Percentiles rank a stretch among this genome's conserved stretches.
Evolutionary conservation across 352 stramenopile genomes (phyloP).

Genomic region (Phytophthora foliorum): DNA sequence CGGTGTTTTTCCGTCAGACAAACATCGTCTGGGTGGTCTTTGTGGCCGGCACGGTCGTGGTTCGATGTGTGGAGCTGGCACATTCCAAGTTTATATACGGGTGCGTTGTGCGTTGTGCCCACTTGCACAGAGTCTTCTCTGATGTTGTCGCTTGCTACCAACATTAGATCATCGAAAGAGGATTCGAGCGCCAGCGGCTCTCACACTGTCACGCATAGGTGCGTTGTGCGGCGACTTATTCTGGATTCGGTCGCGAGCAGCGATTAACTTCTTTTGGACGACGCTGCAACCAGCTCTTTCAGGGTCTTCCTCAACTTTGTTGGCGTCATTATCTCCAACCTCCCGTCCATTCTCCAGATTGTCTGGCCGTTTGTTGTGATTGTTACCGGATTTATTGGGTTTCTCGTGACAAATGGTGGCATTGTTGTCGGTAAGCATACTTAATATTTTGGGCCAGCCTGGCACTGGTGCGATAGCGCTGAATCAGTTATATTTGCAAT

Average conservation of each 20-base stretch:
- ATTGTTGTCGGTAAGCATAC: slow-evolving; percentile 78
- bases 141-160: neutral
- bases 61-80: slow-evolving; percentile 73
- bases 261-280: slow-evolving; percentile 5
- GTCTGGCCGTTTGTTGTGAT: slow-evolving; percentile 80
- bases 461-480: neutral
- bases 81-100: slow-evolving; percentile 80
- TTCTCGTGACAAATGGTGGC: slow-evolving; percentile 80
- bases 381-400: slow-evolving; percentile 60
- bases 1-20: slow-evolving; percentile 91
- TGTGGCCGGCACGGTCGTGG: slow-evolving; percentile 76
- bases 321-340: slow-evolving; percentile 57
- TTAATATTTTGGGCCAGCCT: too few relatives aligned
- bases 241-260: neutral
- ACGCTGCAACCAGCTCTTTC: slow-evolving; percentile 31
- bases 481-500: neutral
- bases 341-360: slow-evolving; percentile 59
- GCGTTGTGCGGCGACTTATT: neutral
- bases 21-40: slow-evolving; percentile 94
- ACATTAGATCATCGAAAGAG: slow-evolving; percentile 48
- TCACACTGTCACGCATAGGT: slow-evolving; percentile 48
- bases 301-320: slow-evolving; percentile 75
- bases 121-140: neutral
- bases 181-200: slow-evolving; percentile 26
- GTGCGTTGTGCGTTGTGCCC: slow-evolving; percentile 30